Conservation (phyloP, 257 asterid genomes). For the Prunella vulgaris region DNA sequence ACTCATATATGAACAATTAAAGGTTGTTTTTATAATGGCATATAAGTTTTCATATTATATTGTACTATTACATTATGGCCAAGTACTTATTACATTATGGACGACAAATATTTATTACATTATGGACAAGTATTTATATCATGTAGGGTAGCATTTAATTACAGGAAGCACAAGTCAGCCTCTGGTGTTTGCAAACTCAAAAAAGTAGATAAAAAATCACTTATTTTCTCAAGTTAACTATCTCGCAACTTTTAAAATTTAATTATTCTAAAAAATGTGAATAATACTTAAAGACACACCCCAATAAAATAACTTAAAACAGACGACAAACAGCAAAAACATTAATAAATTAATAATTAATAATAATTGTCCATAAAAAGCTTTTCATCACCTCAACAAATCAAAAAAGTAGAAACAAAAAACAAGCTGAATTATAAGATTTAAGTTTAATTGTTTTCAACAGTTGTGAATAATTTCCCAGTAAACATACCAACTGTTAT, state of each 20-base stretch:
- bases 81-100: too few relatives aligned
- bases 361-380: constrained; percentile 9
- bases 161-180: too few relatives aligned
- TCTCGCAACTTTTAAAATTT: too few relatives aligned
- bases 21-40: too few relatives aligned
- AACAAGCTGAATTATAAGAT: constrained; percentile 24
- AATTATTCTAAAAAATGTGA: too few relatives aligned
- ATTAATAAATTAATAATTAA: background rate
- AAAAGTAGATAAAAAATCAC: background rate
- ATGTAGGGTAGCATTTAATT: too few relatives aligned
- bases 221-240: background rate
- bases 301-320: background rate
- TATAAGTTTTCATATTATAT: too few relatives aligned
- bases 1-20: too few relatives aligned
- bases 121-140: too few relatives aligned
- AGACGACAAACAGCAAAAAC: background rate
- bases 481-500: constrained; percentile 15
- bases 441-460: constrained; percentile 28
- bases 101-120: too few relatives aligned
- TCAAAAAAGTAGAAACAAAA: constrained; percentile 16
- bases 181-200: too few relatives aligned
- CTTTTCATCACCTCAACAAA: constrained; percentile 15
- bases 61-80: too few relatives aligned
- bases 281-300: background rate
- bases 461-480: constrained; percentile 21